A percentile compares a stretch with the other conserved stretches of the same genome.
Conservation (phyloP, 495 filamentous ascomycete species). For the Lophiotrema nucula region DNA sequence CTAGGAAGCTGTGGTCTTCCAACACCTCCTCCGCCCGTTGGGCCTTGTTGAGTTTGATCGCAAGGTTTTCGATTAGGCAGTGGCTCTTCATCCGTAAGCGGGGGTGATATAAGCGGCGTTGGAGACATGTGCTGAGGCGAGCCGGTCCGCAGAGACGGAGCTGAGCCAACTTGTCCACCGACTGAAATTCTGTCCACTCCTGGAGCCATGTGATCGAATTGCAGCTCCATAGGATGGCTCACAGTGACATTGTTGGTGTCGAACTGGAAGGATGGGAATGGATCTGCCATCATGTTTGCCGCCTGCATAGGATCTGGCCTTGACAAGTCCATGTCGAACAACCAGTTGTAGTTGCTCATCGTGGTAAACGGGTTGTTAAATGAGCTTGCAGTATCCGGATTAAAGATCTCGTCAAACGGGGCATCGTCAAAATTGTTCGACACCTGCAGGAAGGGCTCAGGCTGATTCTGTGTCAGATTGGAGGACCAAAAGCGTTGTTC, state of each 20-base stretch:
- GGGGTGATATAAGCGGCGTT: slow-evolving; percentile 15
- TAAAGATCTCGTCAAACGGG: slow-evolving; percentile 46
- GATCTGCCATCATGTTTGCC: slow-evolving; percentile 3
- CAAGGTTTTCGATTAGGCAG: background rate
- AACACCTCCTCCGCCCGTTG: too few relatives aligned
- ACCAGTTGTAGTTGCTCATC: slow-evolving; percentile 56
- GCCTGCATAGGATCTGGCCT: slow-evolving; percentile 6
- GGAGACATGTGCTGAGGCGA: slow-evolving; percentile 7
- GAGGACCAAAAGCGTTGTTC: slow-evolving; percentile 28
- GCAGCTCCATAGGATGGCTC: slow-evolving; percentile 9
- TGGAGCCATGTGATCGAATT: slow-evolving; percentile 11
- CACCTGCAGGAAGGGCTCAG: slow-evolving; percentile 4
- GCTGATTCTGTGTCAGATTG: slow-evolving; percentile 2
- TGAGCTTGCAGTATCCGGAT: slow-evolving; percentile 49
- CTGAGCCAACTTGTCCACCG: slow-evolving; percentile 5
- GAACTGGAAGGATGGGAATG: slow-evolving; percentile 18
- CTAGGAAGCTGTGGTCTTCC: background rate
- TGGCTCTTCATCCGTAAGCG: slow-evolving; percentile 12
- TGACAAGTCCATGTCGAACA: slow-evolving; percentile 47
- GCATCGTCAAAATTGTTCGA: slow-evolving; percentile 30
- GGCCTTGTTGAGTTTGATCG: background rate
- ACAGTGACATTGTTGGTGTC: slow-evolving; percentile 1
- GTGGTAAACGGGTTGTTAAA: slow-evolving; percentile 60
- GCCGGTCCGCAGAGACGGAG: slow-evolving; percentile 13
- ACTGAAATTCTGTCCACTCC: slow-evolving; percentile 1